Base-by-base conservation (phyloP, 441 rosid genomes). In the Codiaeum variegatum region DNA sequence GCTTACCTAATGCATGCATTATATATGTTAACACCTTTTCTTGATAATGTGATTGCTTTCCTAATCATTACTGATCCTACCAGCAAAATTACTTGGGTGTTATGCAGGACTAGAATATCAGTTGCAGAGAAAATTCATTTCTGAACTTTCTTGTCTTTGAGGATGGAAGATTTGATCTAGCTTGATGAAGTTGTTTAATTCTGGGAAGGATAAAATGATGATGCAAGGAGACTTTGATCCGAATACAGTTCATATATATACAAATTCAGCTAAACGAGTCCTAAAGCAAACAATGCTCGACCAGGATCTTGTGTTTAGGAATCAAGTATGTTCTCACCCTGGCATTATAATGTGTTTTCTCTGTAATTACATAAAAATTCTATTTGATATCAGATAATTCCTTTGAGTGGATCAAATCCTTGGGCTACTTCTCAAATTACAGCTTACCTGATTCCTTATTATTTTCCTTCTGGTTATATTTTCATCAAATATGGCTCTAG, bases 251-350 rank as follows among this genome's bases (percentile, higher is more conserved):
- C 86, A 73, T 12, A 66, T 21, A 49, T 42, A 36, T 60, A 34
- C 74, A 38, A 80, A 74, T 71, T 78, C 86, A 44, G 61, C 70
- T 60, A 62, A 73, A 69, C 84, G 80, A 58, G 69, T 74, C 63
- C 56, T 82, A 55, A 82, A 77, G 77, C 81, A 76, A 72, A 84
- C 85, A 46, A 83, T 85, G 63, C 68, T 85, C 36, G 62, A 81
- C 34, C 88, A 83, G 78, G 91, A 85, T 66, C 19, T 71, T 63
- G 64, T 70, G 46, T 85, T 85, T 67, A 79, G 79, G 70, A 82
- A 74, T 38, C 88, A 87, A 87, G 91, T 87, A 80, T 59, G 26
- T 12, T 29, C 70, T 62, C 28, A 47, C 23, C 55, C 0, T n/a
- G 23, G 40, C 44, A 36, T 26, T 38, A 18, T 13, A 31, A 23